These are phyloP conservation scores for Ophiostoma quercus DNA, from an alignment of 2,329 filamentous ascomycete species.

Conservation along the genomic window DNA sequence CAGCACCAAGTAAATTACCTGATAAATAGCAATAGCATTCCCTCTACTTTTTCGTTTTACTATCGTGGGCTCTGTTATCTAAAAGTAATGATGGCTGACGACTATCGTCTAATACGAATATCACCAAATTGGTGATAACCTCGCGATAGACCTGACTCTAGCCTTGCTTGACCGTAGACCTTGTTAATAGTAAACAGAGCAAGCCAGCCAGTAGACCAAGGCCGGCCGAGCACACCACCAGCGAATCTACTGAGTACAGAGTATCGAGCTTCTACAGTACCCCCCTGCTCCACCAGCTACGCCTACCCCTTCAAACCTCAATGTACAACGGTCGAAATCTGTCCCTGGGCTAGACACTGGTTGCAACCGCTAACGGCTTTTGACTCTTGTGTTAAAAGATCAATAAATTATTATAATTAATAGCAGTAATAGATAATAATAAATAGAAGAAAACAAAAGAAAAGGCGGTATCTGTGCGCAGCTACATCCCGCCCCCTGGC, in stretches of 20 bases:
- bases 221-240: not conserved
- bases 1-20: not conserved
- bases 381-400: conserved; percentile 4
- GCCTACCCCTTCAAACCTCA: conserved; percentile 27
- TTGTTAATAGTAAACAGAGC: not conserved
- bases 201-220: not conserved
- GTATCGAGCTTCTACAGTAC: not conserved
- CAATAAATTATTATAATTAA: not conserved
- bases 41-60: not conserved
- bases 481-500: conserved; percentile 23
- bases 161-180: not conserved
- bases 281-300: conserved; percentile 20
- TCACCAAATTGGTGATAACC: not conserved
- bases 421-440: conserved; percentile 3
- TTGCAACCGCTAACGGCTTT: conserved; percentile 25
- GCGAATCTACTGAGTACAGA: not conserved
- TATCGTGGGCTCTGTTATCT: not conserved
- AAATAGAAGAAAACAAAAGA: conserved; percentile 14
- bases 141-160: not conserved
- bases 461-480: conserved; percentile 25
- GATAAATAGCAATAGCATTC: not conserved
- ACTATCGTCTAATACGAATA: not conserved
- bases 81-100: not conserved
- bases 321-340: conserved; percentile 24
- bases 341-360: conserved; percentile 26